phyloP scores from a whole-genome alignment of 31 red algal genomes.

The Endocladia muricata region DNA sequence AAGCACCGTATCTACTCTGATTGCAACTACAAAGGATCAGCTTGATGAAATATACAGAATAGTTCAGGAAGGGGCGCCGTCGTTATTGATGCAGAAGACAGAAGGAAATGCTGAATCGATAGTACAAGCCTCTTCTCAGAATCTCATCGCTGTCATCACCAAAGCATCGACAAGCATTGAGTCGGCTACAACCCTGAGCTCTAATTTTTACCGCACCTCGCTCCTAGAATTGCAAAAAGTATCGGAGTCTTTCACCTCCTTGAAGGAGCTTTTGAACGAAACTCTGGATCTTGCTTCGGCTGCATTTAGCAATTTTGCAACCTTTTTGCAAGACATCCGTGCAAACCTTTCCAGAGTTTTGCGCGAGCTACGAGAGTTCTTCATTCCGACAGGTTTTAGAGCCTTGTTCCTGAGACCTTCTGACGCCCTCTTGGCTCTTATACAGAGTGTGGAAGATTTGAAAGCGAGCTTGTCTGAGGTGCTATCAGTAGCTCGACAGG shows the following conservation, averaged over 20 bases:
- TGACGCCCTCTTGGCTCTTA: conserved; percentile 4
- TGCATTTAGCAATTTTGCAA: neutral
- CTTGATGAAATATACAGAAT: conserved; percentile 7
- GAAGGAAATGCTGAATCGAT: neutral
- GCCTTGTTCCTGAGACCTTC: conserved; percentile 28
- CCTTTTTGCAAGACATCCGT: conserved; percentile 5
- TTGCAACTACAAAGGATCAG: neutral
- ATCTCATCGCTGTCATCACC: neutral
- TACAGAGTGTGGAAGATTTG: conserved; percentile 7
- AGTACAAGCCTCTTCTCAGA: neutral
- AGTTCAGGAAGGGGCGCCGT: neutral
- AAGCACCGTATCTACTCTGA: neutral
- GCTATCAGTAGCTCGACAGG: neutral
- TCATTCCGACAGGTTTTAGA: conserved; percentile 31
- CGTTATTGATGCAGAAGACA: conserved; percentile 1
- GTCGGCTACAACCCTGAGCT: neutral
- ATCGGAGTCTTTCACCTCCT: neutral
- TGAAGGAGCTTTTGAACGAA: neutral
- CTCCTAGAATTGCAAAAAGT: too few species aligned
- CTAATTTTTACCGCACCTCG: too few species aligned
- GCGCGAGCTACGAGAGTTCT: conserved; percentile 33
- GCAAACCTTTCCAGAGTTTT: conserved; percentile 20
- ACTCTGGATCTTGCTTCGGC: neutral
- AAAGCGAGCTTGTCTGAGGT: conserved; percentile 3
- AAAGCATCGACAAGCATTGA: neutral